Base-by-base conservation (phyloP, 805 yeast genomes). In the Saccharomycopsis schoenii region DNA sequence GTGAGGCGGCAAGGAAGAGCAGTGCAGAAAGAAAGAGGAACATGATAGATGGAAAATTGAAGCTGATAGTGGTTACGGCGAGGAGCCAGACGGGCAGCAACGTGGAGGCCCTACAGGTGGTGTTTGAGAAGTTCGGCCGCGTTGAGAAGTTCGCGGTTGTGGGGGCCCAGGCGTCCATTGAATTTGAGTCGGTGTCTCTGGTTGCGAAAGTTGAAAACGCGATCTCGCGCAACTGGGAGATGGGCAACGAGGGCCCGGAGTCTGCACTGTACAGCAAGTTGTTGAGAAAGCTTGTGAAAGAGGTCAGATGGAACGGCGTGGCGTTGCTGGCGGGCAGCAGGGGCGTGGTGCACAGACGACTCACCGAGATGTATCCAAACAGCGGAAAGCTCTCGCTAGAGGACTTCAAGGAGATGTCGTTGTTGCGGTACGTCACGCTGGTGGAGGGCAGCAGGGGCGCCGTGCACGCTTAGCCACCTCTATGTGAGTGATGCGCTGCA, bases 321-420 rank as follows among this genome's bases (percentile, higher is more conserved):
- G 14, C 21, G 1, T 47, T 47, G n/a, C 52, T 19, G 8, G 6
- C 14, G 11, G 50, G 25, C 8, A 42, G 17, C 10, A 47, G 10
- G 3, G 52, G 52, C 12, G 34, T 24, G n/a, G 52, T 47, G 24
- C 21, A 24, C n/a, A 24, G n/a, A 11, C 10, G 52, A n/a, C 14
- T 47, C 29, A 47, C 34, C 2, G 52, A 47, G 34, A 47, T 47
- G 52, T 47, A 47, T 47, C 52, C 52, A 2, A 47, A 47, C 15
- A 47, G 52, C n/a, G 52, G 52, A 15, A 39, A 56, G 55, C 25
- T 57, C 14, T 42, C 58, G 5, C 34, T 60, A 10, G 37, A 55
- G 5, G 63, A 58, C 15, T 60, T 58, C 34, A 57, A 55, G 43
- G 63, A 60, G 14, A 40, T 60, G 54, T 58, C 60, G 4, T 24